Base-by-base conservation (phyloP, 1,139 yeast genomes). In the Candida tetrigidarum region DNA sequence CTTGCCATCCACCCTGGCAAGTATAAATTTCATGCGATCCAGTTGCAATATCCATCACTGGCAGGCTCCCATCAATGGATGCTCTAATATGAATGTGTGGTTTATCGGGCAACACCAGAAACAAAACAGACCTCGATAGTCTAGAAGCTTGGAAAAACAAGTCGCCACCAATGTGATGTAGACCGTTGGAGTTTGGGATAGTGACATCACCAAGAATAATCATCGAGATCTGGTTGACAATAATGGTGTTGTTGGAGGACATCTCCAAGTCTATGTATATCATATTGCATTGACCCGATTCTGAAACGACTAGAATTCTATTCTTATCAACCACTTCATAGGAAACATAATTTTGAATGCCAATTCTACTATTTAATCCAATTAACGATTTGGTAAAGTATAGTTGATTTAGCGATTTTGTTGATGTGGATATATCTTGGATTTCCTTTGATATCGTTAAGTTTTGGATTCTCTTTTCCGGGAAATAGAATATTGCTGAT, bases 1-100 rank as follows among this genome's bases (percentile, higher is more conserved):
- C 63, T 18, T 65, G 62, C 48, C 66, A 63, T 2, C 76, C 74
- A 19, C 78, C 78, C 47, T 67, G 75, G 42, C 74, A 66, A 3
- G 65, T 49, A 22, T 63, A 53, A 8, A 71, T 15, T n/a, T 54
- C 54, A 2, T 30, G 11, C n/a, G 22, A 11, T 9, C 37, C 40
- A 2, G 30, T 11, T 16, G 56, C 55, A 11, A 71, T 48, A 46
- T 66, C 69, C 16, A 74, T 46, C 1, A 74, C 52, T 1, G 79
- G 78, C 3, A 77, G 72, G 3, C 72, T 57, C 4, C 72, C 60
- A 1, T 59, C 52, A n/a, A 49, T 36, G 12, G 20, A 33, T 10
- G 37, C 20, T 9, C 18, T 38, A 3, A 49, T 41, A 19, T 43
- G 30, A 10, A 64, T 43, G 30, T 53, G 55, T 0, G 78, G 78